Base-by-base conservation (phyloP, 805 yeast genomes). In the Cyberlindnera amylophila region DNA sequence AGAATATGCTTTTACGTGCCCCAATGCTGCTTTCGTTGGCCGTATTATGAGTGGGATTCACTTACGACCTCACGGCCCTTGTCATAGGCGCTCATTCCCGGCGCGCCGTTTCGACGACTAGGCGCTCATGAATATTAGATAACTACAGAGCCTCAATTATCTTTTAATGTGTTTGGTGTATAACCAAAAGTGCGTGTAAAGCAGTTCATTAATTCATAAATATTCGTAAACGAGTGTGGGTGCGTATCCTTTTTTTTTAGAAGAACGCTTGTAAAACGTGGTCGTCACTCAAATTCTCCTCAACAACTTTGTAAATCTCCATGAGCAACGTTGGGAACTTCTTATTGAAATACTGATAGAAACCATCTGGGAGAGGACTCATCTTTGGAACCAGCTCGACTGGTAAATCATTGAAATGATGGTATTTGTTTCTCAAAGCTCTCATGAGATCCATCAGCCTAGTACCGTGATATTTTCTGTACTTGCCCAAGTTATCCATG, bases 351-450 rank as follows among this genome's bases (percentile, higher is more conserved):
- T 86, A 93, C 34, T 68, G 63, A 62, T 87, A 85, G 59, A 86
- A 93, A 0, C 95, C 96, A 38, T 79, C 78, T 0, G 97, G 96
- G 21, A 88, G 64, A 0, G 91, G 83, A 15, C 87, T 82, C 77
- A 93, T 83, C 38, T 76, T 71, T 13, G 58, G 59, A 39, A 77
- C 79, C 44, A 93, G 70, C 12, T 69, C 75, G 9, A 65, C 71
- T 1, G 96, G 96, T 58, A 90, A 66, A 61, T 93, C 99, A 64
- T 88, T 88, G 62, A 75, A 91, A 62, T 93, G 99, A 62, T 93
- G 98, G 57, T 87, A 83, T 62, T 93, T 93, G 66, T 93, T 93
- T 54, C 99, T 73, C 52, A 93, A 63, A 0, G 96, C 96, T 45
- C 99, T 70, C 45, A 93, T 64, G 39, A 93, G 65, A 61, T 93